These are phyloP conservation scores for Diaporthe sp. DNA, from an alignment of 2,329 filamentous ascomycete species.

Conservation along the genomic window DNA sequence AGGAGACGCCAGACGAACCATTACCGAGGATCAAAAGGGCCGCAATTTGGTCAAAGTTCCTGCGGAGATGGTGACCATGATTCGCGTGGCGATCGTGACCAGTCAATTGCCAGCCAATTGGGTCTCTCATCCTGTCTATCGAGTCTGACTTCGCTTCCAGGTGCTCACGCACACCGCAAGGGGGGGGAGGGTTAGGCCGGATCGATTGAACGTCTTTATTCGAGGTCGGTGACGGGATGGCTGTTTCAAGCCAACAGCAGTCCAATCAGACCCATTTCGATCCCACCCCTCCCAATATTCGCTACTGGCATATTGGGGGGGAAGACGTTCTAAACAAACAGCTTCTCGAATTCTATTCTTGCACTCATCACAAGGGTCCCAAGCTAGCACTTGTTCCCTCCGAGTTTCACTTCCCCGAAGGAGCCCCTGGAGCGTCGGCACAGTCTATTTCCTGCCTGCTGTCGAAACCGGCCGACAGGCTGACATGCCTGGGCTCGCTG, in stretches of 20 bases:
- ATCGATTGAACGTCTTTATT: conserved; percentile 15
- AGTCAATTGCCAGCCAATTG: conserved; percentile 4
- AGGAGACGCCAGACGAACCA: neutral
- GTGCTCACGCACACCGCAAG: neutral
- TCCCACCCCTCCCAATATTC: neutral
- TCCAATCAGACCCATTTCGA: conserved; percentile 9
- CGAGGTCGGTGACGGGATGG: conserved; percentile 17
- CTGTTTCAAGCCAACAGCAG: conserved; percentile 27
- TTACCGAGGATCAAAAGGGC: neutral
- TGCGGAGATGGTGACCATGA: conserved; percentile 5
- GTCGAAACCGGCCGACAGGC: neutral
- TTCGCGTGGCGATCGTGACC: conserved; percentile 15
- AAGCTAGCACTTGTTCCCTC: conserved; percentile 9
- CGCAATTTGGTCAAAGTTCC: conserved; percentile 18
- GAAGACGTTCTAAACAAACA: neutral
- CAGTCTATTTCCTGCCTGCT: neutral
- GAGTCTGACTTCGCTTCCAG: conserved; percentile 23
- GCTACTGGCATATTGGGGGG: neutral
- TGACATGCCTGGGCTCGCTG: neutral
- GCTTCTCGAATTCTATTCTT: conserved; percentile 23
- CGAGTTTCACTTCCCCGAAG: conserved; percentile 19
- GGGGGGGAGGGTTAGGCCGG: neutral
- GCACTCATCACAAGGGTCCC: neutral
- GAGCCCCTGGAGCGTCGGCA: conserved; percentile 16
- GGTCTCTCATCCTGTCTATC: neutral